Conservation (phyloP, 2,329 filamentous ascomycete genomes). For the Xylariaceae sp. region DNA sequence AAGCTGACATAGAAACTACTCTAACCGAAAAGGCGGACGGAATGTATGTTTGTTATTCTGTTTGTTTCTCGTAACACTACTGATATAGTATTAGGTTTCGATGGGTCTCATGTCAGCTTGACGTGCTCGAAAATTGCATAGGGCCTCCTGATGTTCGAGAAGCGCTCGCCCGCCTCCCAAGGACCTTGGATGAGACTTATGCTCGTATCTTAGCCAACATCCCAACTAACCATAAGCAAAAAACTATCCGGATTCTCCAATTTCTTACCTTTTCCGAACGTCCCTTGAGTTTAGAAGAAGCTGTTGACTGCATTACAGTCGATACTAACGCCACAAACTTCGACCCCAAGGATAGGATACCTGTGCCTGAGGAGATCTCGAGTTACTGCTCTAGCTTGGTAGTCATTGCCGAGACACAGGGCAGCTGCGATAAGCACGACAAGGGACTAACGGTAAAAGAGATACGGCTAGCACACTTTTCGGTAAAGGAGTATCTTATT, state of each 20-base stretch:
- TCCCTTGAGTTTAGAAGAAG: constrained; percentile 8
- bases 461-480: constrained; percentile 29
- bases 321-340: background rate
- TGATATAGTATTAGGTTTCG: constrained; percentile 12
- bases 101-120: constrained; percentile 10
- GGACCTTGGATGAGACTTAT: constrained; percentile 20
- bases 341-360: constrained; percentile 19
- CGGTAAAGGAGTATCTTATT: constrained; percentile 29
- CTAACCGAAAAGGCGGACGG: constrained; percentile 25
- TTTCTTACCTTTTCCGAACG: constrained; percentile 10
- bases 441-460: background rate
- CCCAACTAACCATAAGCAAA: background rate
- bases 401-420: constrained; percentile 6
- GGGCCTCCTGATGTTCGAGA: background rate
- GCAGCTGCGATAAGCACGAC: background rate
- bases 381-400: constrained; percentile 26
- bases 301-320: constrained; percentile 8
- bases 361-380: constrained; percentile 21
- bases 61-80: background rate
- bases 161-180: constrained; percentile 10
- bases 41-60: constrained; percentile 27
- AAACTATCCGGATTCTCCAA: constrained; percentile 15
- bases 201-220: constrained; percentile 13
- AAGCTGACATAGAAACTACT: constrained; percentile 19
- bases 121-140: constrained; percentile 2